A percentile compares a stretch with the other conserved stretches of the same genome.
Evolutionary conservation across 192 early-diverging fungal species (phyloP).

Genomic region (Powellomyces hirtus): DNA sequence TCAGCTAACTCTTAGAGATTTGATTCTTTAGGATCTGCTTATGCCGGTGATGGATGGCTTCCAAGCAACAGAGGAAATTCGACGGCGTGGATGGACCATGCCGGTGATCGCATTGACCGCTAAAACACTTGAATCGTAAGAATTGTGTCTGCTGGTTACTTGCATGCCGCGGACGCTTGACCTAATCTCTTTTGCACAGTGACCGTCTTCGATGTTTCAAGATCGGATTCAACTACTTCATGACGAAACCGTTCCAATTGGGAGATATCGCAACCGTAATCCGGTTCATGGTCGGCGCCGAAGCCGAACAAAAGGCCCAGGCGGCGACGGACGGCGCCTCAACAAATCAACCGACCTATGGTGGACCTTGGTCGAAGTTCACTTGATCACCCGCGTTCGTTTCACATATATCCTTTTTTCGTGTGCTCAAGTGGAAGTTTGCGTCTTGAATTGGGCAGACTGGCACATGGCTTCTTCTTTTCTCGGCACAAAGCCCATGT

Average conservation of each 20-base stretch:
- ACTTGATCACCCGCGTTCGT: slow-evolving; percentile 14
- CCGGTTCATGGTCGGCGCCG: slow-evolving; percentile 31
- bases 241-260: slow-evolving; percentile 37
- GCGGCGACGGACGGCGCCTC: not conserved
- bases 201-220: slow-evolving; percentile 36
- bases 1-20: not conserved
- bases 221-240: slow-evolving; percentile 34
- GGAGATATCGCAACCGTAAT: slow-evolving; percentile 30
- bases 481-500: too few species aligned
- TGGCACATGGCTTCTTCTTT: too few species aligned
- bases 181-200: slow-evolving; percentile 6
- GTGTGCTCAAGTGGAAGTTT: too few species aligned
- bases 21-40: slow-evolving; percentile 26
- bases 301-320: slow-evolving; percentile 19
- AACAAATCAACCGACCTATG: slow-evolving; percentile 12
- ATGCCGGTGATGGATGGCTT: slow-evolving; percentile 43
- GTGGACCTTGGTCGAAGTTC: slow-evolving; percentile 25
- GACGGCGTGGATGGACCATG: slow-evolving; percentile 19
- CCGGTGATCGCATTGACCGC: slow-evolving; percentile 40
- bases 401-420: too few species aligned
- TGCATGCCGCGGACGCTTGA: not conserved
- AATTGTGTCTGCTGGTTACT: not conserved
- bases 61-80: slow-evolving; percentile 31
- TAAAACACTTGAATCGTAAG: slow-evolving; percentile 34
- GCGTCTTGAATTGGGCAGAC: too few species aligned